Percentiles rank a stretch among this genome's conserved stretches.
phyloP scores from a whole-genome alignment of 1,284 basidiomycete genomes.

The Malassezia vespertilionis region DNA sequence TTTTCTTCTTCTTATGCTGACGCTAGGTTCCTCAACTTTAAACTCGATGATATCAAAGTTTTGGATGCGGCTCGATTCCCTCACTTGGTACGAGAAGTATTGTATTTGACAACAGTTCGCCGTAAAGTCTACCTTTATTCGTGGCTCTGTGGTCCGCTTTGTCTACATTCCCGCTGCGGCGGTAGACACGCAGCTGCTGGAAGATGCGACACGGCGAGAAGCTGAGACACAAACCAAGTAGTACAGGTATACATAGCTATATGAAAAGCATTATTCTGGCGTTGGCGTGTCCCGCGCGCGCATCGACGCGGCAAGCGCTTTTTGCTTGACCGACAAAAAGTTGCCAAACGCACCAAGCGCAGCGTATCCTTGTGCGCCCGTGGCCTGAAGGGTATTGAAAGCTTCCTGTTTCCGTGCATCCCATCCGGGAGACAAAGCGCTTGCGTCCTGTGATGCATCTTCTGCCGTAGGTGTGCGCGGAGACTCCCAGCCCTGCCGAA shows the following conservation, averaged over 20 bases:
- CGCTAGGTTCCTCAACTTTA: slow-evolving; percentile 74
- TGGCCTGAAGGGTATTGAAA: slow-evolving; percentile 11
- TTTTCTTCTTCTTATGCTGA: no score
- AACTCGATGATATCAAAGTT: slow-evolving; percentile 85
- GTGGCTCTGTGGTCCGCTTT: slow-evolving; percentile 94
- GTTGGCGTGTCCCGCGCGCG: neutral
- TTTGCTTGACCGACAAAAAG: slow-evolving; percentile 30
- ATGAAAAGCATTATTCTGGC: neutral
- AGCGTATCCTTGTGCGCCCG: slow-evolving; percentile 33
- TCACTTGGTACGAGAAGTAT: slow-evolving; percentile 79
- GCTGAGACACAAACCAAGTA: slow-evolving; percentile 8
- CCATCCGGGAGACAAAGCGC: slow-evolving; percentile 7
- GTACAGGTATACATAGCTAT: neutral
- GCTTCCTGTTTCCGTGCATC: slow-evolving; percentile 21
- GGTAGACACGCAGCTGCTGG: slow-evolving; percentile 87
- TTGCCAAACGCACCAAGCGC: slow-evolving; percentile 39
- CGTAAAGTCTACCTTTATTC: slow-evolving; percentile 96
- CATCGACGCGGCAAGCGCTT: slow-evolving; percentile 19
- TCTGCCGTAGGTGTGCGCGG: neutral
- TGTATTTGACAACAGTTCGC: slow-evolving; percentile 61
- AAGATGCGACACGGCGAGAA: slow-evolving; percentile 83
- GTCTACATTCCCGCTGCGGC: slow-evolving; percentile 84
- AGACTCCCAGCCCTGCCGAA: slow-evolving; percentile 15
- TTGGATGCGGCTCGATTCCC: slow-evolving; percentile 85
- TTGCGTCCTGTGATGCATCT: neutral